phyloP scores from a whole-genome alignment of 2,329 filamentous ascomycete species.

The Alternaria ethzedia region DNA sequence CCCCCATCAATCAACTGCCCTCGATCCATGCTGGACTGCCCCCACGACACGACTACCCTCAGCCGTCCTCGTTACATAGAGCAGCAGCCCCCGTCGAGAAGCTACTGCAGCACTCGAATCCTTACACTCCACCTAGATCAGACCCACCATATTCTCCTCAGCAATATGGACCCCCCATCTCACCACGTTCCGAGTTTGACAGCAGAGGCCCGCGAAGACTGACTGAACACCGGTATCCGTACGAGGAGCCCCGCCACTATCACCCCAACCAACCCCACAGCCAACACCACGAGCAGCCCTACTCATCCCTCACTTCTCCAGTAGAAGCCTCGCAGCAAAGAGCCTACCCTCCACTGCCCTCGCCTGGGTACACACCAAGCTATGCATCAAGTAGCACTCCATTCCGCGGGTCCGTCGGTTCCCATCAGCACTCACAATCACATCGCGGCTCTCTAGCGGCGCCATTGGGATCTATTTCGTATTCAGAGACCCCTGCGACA shows the following conservation, averaged over 20 bases:
- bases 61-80: constrained; percentile 28
- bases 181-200: constrained; percentile 46
- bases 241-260: constrained; percentile 40
- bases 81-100: constrained; percentile 46
- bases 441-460: constrained; percentile 45
- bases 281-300: constrained; percentile 42
- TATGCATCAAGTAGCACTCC: constrained; percentile 48
- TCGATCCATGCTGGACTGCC: constrained; percentile 45
- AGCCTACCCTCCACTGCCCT: constrained; percentile 44
- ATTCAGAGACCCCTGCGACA: constrained; percentile 38
- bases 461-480: constrained; percentile 40
- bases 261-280: constrained; percentile 36
- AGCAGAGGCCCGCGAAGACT: constrained; percentile 34
- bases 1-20: constrained; percentile 46
- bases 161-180: constrained; percentile 46
- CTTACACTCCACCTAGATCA: constrained; percentile 49
- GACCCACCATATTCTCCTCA: constrained; percentile 50
- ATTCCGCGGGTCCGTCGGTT: constrained; percentile 48
- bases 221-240: constrained; percentile 41
- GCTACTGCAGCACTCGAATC: constrained; percentile 42
- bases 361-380: constrained; percentile 49
- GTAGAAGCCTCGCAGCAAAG: constrained; percentile 44
- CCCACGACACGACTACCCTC: constrained; percentile 38
- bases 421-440: constrained; percentile 45
- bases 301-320: constrained; percentile 46